Base-by-base conservation (phyloP, 106 monocot species). In the Allium fistulosum region DNA sequence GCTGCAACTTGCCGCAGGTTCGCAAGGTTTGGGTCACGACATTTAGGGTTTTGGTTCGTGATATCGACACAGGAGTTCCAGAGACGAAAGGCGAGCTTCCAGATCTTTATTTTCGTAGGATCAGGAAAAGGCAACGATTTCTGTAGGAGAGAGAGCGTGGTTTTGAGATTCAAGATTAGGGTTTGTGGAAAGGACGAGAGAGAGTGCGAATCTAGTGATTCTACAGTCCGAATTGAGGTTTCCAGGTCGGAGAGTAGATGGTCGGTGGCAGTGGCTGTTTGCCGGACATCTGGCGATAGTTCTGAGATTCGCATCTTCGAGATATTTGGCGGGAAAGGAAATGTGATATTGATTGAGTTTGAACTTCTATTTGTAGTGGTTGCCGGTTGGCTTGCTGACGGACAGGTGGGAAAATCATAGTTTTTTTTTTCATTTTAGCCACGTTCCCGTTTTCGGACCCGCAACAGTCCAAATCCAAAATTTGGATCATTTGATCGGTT, bases 11-110 rank as follows among this genome's bases (percentile, higher is more conserved):
- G 86, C 45, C 97, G 92, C 62, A 99, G 80, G 58, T 70, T 76
- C 48, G 89, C 90, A 37, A 53, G 50, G 55, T 59, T 0, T 10
- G 61, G 58, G 12, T 9, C 4, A 22, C 62, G 18, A 51, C 14
- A 61, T 61, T 17, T 13, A 49, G 60, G 65, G 65, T 11, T 37
- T 10, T 17, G 53, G 74, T 99, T 92, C 74, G 86, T 74, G 82
- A 92, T 72, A 74, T 99, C 97, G 76, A 97, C 88, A 72, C 78
- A 84, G 69, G 87, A 79, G 70, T 97, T 97, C 97, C 97, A 97
- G 70, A 97, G 86, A 64, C 97, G 92, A 77, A 80, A 90, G 71
- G 72, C 69, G 76, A 92, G 84, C 73, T 84, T 92, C 97, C 97
- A 97, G 57, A 90, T 52, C 27, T 60, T 79, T 66, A 92, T 74